Conservation (phyloP, 1,284 basidiomycete species). For the Ceratobasidium papillatum region DNA sequence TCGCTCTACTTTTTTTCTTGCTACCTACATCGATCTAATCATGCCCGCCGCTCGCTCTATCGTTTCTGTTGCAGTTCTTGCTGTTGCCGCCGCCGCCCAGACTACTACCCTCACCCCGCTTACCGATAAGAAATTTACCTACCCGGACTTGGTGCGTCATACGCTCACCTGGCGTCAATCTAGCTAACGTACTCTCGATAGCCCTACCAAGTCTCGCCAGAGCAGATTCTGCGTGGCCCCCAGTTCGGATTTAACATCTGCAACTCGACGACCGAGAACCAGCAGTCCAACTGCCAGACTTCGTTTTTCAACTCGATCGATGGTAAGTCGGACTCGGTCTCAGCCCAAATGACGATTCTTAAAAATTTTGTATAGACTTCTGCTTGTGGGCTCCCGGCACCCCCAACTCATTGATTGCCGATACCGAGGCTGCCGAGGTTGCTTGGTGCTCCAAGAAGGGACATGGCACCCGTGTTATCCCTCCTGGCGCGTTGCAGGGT, state of each 20-base stretch:
- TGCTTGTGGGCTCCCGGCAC: constrained; percentile 47
- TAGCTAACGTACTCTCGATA: neutral
- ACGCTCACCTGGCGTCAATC: neutral
- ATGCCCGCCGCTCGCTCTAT: constrained; percentile 37
- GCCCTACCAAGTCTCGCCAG: constrained; percentile 42
- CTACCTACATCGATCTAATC: constrained; percentile 25
- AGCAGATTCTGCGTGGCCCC: constrained; percentile 38
- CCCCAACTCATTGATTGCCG: constrained; percentile 51
- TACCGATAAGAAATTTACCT: constrained; percentile 29
- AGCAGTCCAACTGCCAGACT: constrained; percentile 51
- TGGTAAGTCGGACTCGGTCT: neutral
- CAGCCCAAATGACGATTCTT: neutral
- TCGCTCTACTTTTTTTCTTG: neutral
- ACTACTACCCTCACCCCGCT: constrained; percentile 14
- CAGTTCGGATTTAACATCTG: constrained; percentile 50
- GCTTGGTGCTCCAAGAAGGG: constrained; percentile 54
- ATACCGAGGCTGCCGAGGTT: constrained; percentile 54
- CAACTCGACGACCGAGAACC: constrained; percentile 50
- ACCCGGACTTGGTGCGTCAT: constrained; percentile 13
- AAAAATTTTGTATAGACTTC: constrained; percentile 42
- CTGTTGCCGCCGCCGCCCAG: constrained; percentile 25
- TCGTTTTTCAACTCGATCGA: constrained; percentile 39
- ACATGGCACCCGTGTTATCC: constrained; percentile 50
- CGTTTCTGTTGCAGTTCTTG: constrained; percentile 34
- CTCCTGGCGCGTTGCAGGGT: constrained; percentile 48